phyloP scores from a whole-genome alignment of 2,329 filamentous ascomycete genomes.

The Incumbomyces delicatus region DNA sequence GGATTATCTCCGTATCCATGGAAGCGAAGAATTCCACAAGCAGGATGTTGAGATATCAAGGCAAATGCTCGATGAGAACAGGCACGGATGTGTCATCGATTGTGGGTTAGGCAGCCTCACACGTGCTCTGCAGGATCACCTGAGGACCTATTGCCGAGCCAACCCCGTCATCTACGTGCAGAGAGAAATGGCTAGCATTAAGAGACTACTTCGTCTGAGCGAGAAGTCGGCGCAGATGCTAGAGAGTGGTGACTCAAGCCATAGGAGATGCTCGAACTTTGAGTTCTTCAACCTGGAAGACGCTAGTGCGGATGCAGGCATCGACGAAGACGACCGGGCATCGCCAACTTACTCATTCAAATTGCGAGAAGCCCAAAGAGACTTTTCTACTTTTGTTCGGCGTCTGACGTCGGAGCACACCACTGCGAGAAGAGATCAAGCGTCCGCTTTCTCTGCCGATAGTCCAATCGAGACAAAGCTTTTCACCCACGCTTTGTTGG shows the following conservation, averaged over 20 bases:
- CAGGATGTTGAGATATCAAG: constrained; percentile 34
- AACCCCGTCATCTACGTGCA: constrained; percentile 34
- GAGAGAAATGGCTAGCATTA: constrained; percentile 32
- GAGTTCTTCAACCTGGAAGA: constrained; percentile 42
- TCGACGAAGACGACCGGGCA: constrained; percentile 29
- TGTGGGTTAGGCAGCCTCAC: constrained; percentile 35
- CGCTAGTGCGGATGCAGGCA: constrained; percentile 26
- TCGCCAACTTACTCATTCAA: constrained; percentile 40
- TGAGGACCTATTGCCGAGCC: constrained; percentile 28
- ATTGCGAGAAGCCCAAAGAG: constrained; percentile 46
- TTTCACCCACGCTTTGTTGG: constrained; percentile 34
- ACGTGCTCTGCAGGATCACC: constrained; percentile 31
- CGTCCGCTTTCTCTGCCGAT: constrained; percentile 53
- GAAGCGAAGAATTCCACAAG: constrained; percentile 33
- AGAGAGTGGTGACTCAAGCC: constrained; percentile 35
- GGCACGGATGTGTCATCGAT: constrained; percentile 33
- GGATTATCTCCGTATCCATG: constrained; percentile 31
- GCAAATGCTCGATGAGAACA: constrained; percentile 36
- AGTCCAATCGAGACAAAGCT: constrained; percentile 49
- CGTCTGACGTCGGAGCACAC: constrained; percentile 46
- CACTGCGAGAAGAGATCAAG: constrained; percentile 41
- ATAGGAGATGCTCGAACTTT: constrained; percentile 39
- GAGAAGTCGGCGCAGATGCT: constrained; percentile 35
- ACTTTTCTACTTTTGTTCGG: constrained; percentile 51
- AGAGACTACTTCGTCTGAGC: constrained; percentile 33